Evolutionary conservation across 352 stramenopile species (phyloP), one percentile per base, ranked within the genome.

Genomic region (Thraustochytrium striatum): DNA sequence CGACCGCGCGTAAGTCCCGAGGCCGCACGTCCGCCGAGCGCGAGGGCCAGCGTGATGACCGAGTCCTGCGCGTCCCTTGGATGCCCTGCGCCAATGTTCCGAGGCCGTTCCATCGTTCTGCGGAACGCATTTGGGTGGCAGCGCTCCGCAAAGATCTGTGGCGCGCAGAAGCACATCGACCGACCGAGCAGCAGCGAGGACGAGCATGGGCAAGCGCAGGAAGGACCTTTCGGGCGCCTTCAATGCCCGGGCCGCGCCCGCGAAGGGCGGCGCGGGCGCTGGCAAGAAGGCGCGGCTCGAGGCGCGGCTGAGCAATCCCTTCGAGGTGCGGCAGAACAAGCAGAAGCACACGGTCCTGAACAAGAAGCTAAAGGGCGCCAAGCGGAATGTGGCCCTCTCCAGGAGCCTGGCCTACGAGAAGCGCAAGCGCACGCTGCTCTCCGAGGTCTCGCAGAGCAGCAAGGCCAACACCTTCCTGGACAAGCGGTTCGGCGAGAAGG

Each of bases 401-500:
- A 41, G 65, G 19, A 43, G 52, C 30, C 21, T 62, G 39, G 44
- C 65, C 41, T 43, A 61, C 65, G 65, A 75, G 52, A 58, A 61
- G 44, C 44, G 65, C 44, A 58, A 75, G 36, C 44, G 65, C 25
- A 75, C 44, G 39, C 65, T 75, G 25, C 65, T 75, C 16, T 8
- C 5, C 39, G 65, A 75, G 65, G 58, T 70, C 47, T 47, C 43
- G 44, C 30, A 58, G n/a, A 61, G 43, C 30, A 3, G 25, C 8
- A 75, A 75, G 50, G 65, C 65, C 19, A 75, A 75, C 52, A 25
- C 65, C 8, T 75, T 75, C 30, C 44, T 55, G 50, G 65, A 75
- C 36, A 8, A 30, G 16, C 65, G 65, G 3, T 75, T 75, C 52
- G 65, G 65, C 43, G 65, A 75, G 52, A 16, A 38, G 19, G 52